Base-by-base conservation (phyloP, 2,329 filamentous ascomycete species). In the Fusarium globosum region DNA sequence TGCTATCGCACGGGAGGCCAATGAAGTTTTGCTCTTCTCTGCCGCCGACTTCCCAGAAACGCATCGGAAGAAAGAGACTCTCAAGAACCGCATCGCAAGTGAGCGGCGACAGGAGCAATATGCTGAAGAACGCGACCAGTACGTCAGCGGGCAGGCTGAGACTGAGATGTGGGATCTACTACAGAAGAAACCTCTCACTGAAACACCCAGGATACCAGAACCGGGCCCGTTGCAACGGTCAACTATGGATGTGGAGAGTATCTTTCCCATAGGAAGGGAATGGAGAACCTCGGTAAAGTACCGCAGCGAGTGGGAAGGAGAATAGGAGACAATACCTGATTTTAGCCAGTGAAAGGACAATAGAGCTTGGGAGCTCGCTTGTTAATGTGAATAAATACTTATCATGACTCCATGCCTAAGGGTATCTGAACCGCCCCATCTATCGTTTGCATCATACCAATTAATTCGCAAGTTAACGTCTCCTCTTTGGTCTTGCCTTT, bases 111-210 rank as follows among this genome's bases (percentile, higher is more conserved):
- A 86, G 48, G 86, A 88, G 69, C 79, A 76, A 18, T 81, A 84
- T 42, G 86, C 87, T 0, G 85, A 87, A 33, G 74, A 79, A 7
- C 68, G 80, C 20, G 87, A 89, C 68, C 79, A 79, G 21, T 79
- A 80, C 43, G 81, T 79, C 4, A 84, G 82, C 60, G 80, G 80
- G 48, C 73, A 79, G 30, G 86, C 85, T 38, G 87, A 88, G 73
- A 68, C 74, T 33, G 77, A 81, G 51, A 79, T 89, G 80, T 88
- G 87, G 87, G 74, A 78, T 15, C 65, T 87, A 21, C 68, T 88
- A 26, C 82, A 82, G 45, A 80, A 78, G 74, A 76, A 79, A 38
- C 83, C 84, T 6, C 83, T 82, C 1, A 77, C 77, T 65, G 80
- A 80, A 33, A 46, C 81, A 52, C 77, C 79, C 13, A 83, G 78